phyloP scores from a whole-genome alignment of 345 rosid genomes.

The Erodium maritimum region DNA sequence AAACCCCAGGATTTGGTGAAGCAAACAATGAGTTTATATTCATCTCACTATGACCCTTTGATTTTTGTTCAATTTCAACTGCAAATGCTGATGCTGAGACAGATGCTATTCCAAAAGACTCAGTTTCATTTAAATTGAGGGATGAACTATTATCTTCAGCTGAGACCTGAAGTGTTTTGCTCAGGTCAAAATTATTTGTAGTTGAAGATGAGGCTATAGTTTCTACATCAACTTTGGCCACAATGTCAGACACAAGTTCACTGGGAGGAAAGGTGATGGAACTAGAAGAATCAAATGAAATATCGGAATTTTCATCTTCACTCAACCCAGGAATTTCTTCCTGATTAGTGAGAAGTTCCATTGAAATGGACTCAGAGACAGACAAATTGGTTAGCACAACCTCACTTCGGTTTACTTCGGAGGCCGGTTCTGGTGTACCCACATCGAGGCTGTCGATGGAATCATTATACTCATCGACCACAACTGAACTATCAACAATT shows the following conservation, averaged over 20 bases:
- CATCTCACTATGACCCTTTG: constrained; percentile 20
- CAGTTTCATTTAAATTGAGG: neutral
- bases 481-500: constrained; percentile 12
- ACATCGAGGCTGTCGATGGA: constrained; percentile 18
- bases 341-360: constrained; percentile 12
- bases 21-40: constrained; percentile 23
- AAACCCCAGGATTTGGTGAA: constrained; percentile 38
- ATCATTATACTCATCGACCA: constrained; percentile 17
- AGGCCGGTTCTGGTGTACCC: constrained; percentile 14
- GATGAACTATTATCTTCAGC: no score
- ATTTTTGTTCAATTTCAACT: constrained; percentile 20
- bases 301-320: no score
- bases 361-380: constrained; percentile 4
- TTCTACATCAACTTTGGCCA: no score
- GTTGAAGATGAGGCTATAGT: no score
- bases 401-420: constrained; percentile 16
- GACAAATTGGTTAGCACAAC: constrained; percentile 13
- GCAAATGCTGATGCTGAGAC: constrained; percentile 19
- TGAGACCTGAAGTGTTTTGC: no score
- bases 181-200: neutral
- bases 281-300: no score
- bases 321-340: constrained; percentile 16
- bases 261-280: no score
- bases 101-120: constrained; percentile 19
- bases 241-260: no score